A percentile compares a stretch with the other conserved stretches of the same genome.
Evolutionary conservation across 306 rosid species (phyloP).

Genomic region (Malus sylvestris): DNA sequence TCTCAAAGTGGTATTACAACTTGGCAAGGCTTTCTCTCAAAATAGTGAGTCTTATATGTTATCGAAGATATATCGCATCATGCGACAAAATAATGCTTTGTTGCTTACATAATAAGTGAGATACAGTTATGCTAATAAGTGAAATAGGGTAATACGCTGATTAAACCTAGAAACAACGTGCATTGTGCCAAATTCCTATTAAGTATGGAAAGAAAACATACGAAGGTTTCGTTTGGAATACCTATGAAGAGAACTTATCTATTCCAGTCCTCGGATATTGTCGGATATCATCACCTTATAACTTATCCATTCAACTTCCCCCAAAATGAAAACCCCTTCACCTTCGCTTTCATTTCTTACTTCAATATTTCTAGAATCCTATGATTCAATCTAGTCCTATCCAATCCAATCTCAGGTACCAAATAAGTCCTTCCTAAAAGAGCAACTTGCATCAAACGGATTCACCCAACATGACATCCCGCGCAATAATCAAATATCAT

Average conservation of each 20-base stretch:
- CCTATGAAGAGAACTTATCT: background rate
- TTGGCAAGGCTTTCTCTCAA: background rate
- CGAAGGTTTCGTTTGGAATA: too few relatives aligned
- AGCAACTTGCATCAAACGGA: too few relatives aligned
- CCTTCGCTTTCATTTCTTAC: background rate
- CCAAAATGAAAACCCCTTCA: background rate
- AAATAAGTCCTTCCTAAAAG: background rate
- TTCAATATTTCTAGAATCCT: background rate
- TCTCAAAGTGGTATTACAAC: background rate
- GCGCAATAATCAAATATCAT: background rate
- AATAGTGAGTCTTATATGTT: background rate
- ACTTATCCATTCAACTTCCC: background rate
- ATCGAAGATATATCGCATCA: background rate
- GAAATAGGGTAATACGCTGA: too few relatives aligned
- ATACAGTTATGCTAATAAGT: too few relatives aligned
- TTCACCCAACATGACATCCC: background rate
- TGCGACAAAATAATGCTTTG: fast-evolving
- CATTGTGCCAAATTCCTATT: background rate
- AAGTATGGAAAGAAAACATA: background rate
- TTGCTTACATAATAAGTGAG: too few relatives aligned
- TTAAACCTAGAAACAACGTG: background rate
- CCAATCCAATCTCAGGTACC: background rate
- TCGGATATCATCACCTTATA: background rate
- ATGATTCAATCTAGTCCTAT: background rate
- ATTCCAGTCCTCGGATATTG: background rate